Conservation (phyloP, 106 monocot species). For the Ottelia alismoides region DNA sequence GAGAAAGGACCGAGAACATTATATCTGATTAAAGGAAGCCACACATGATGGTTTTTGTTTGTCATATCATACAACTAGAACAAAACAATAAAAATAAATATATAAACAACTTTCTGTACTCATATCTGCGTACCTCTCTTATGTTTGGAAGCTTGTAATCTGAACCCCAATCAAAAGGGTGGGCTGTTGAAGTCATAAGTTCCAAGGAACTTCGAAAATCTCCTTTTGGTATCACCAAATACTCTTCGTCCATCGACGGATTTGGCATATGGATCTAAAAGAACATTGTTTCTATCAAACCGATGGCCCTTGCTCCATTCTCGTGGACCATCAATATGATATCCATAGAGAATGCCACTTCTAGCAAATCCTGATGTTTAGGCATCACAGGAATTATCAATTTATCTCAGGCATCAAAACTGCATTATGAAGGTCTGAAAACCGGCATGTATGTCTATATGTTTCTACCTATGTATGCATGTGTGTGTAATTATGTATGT, state of each 20-base stretch:
- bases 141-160: constrained; percentile 78
- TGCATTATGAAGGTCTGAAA: too few relatives aligned
- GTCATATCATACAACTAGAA: too few relatives aligned
- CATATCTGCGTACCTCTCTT: constrained; percentile 55
- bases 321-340: constrained; percentile 65
- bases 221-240: constrained; percentile 65
- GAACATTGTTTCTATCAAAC: constrained; percentile 53
- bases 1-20: too few relatives aligned
- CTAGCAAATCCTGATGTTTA: constrained; percentile 54
- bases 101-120: not conserved
- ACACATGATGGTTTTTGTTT: too few relatives aligned
- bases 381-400: too few relatives aligned
- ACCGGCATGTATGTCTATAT: too few relatives aligned
- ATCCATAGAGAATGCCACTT: constrained; percentile 74
- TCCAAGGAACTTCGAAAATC: constrained; percentile 46
- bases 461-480: too few relatives aligned
- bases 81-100: too few relatives aligned
- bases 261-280: constrained; percentile 98
- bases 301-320: constrained; percentile 77
- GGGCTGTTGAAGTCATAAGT: constrained; percentile 63
- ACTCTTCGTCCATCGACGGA: constrained; percentile 57
- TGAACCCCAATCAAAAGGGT: constrained; percentile 90
- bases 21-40: too few relatives aligned
- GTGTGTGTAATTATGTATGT: too few relatives aligned
- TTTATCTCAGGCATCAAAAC: too few relatives aligned